These are phyloP conservation scores for Elsinoe batatas DNA, from an alignment of 2,329 filamentous ascomycete genomes.

Conservation along the genomic window DNA sequence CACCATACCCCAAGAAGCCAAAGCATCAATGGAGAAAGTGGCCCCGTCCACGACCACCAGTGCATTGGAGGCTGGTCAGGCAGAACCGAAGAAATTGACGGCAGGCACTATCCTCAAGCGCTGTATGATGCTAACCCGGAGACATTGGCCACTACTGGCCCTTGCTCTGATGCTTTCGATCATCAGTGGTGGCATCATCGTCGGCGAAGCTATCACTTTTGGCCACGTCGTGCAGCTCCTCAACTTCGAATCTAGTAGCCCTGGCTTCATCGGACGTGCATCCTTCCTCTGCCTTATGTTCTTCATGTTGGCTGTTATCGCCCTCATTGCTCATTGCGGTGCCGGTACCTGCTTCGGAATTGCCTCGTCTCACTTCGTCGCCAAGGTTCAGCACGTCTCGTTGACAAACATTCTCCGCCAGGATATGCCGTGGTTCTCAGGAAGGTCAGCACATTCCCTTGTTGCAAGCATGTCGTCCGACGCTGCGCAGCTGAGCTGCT, in stretches of 20 bases:
- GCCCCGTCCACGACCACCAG: conserved; percentile 49
- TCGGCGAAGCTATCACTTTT: conserved; percentile 52
- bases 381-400: conserved; percentile 35
- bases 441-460: conserved; percentile 35
- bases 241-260: conserved; percentile 33
- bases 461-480: conserved; percentile 40
- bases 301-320: conserved; percentile 44
- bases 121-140: conserved; percentile 24
- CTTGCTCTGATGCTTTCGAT: conserved; percentile 37
- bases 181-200: conserved; percentile 40
- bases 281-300: conserved; percentile 41
- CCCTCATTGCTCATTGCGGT: conserved; percentile 34
- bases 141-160: conserved; percentile 31
- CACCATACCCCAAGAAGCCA: no score
- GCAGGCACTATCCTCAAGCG: conserved; percentile 11
- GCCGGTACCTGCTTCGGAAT: conserved; percentile 41
- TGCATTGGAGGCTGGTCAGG: conserved; percentile 45
- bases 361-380: conserved; percentile 37
- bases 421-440: conserved; percentile 43
- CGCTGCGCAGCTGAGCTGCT: conserved; percentile 37
- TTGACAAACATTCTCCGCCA: conserved; percentile 46
- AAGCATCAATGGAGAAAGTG: neutral
- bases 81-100: conserved; percentile 26
- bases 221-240: conserved; percentile 42
- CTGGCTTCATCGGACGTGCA: conserved; percentile 21